These are phyloP conservation scores for Zymoseptoria brevis DNA, from an alignment of 2,329 filamentous ascomycete genomes.

Conservation along the genomic window DNA sequence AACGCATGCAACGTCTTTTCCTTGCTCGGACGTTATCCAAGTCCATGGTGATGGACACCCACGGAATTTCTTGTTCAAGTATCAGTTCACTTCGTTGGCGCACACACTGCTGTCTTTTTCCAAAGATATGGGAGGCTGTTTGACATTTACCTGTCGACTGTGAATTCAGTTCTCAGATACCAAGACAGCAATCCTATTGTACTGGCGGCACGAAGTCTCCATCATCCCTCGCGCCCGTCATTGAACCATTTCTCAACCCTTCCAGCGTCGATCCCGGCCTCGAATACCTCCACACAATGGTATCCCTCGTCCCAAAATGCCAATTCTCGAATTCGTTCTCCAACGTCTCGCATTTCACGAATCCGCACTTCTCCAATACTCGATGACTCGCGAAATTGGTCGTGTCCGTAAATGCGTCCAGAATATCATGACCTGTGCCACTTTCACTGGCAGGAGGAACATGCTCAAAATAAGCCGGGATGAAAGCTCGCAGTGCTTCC, in stretches of 20 bases:
- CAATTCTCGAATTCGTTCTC: constrained; percentile 33
- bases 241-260: constrained; percentile 12
- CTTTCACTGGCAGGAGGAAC: constrained; percentile 23
- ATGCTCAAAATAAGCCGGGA: constrained; percentile 35
- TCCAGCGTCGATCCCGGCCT: constrained; percentile 22
- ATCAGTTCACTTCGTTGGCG: too few relatives aligned
- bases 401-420: constrained; percentile 41
- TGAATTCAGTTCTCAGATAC: too few relatives aligned
- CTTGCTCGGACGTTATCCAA: too few relatives aligned
- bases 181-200: neutral
- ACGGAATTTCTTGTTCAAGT: too few relatives aligned
- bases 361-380: constrained; percentile 51
- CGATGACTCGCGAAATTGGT: constrained; percentile 48
- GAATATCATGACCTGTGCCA: constrained; percentile 27
- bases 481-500: constrained; percentile 36
- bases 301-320: constrained; percentile 29
- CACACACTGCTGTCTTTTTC: too few relatives aligned
- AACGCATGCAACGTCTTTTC: too few relatives aligned
- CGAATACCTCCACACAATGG: constrained; percentile 29
- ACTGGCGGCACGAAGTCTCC: constrained; percentile 9
- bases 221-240: constrained; percentile 2
- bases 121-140: too few relatives aligned
- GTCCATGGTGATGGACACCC: too few relatives aligned
- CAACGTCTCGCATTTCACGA: constrained; percentile 36
- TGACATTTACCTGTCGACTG: too few relatives aligned